phyloP scores from a whole-genome alignment of 352 stramenopile genomes.

The Pythium sukuiense region DNA sequence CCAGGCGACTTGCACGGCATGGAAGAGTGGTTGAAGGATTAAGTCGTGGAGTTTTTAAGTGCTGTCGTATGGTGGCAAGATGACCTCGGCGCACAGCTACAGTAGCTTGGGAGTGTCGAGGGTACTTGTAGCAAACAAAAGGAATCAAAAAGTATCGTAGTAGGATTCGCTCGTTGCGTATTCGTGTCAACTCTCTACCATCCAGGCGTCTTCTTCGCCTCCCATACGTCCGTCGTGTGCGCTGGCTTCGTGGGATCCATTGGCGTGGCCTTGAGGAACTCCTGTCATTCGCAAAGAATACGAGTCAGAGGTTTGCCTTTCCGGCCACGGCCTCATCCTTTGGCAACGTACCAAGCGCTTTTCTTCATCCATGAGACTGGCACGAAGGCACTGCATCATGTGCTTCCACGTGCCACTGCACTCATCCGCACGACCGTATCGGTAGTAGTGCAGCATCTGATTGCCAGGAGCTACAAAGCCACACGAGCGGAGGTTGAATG shows the following conservation, averaged over 20 bases:
- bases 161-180: not conserved
- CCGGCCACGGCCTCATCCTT: not conserved
- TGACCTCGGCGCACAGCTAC: not conserved
- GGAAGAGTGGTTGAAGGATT: constrained; percentile 82
- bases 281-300: constrained; percentile 23
- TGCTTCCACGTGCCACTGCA: constrained; percentile 82
- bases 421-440: constrained; percentile 64
- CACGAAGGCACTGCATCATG: constrained; percentile 79
- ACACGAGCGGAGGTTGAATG: not conserved
- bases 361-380: constrained; percentile 77
- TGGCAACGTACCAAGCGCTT: constrained; percentile 45
- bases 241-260: constrained; percentile 57
- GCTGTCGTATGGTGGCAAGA: not conserved
- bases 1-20: constrained; percentile 75
- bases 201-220: constrained; percentile 61
- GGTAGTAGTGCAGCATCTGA: constrained; percentile 84
- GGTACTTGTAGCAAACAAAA: constrained; percentile 2
- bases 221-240: constrained; percentile 61
- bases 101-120: not conserved
- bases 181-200: constrained; percentile 41
- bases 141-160: constrained; percentile 9
- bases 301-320: not conserved
- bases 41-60: constrained; percentile 28
- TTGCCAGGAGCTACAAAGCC: constrained; percentile 57
- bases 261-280: constrained; percentile 68